Evolutionary conservation across 805 yeast genomes (phyloP).

Genomic region (Wickerhamiella australiensis): DNA sequence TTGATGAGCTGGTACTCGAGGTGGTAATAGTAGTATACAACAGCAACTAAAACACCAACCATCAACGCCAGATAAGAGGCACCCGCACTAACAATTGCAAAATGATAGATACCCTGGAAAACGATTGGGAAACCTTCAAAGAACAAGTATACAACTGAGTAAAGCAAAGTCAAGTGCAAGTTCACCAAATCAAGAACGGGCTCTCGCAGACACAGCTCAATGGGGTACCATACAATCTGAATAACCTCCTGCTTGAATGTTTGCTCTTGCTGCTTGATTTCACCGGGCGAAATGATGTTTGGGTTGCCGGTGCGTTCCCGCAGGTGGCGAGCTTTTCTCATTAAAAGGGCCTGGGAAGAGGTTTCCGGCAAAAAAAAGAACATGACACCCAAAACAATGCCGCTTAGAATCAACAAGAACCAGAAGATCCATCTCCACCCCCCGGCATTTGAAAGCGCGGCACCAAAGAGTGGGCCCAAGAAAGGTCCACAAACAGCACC

Average conservation of each 20-base stretch:
- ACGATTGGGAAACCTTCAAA: conserved; percentile 54
- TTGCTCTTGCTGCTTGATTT: conserved; percentile 8
- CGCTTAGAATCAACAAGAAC: conserved; percentile 35
- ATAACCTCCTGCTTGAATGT: conserved; percentile 9
- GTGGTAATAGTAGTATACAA: conserved; percentile 12
- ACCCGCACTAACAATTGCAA: conserved; percentile 39
- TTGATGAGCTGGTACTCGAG: background rate
- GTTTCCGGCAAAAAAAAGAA: conserved; percentile 40
- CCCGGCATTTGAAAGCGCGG: conserved; percentile 36
- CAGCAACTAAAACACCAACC: conserved; percentile 36
- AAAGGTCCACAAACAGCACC: conserved; percentile 46
- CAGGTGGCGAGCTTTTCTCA: conserved; percentile 38
- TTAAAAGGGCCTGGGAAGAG: conserved; percentile 34
- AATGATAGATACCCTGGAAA: conserved; percentile 35
- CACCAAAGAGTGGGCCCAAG: conserved; percentile 46
- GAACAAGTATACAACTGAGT: conserved; percentile 43
- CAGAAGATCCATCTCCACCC: conserved; percentile 47
- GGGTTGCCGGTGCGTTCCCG: conserved; percentile 33
- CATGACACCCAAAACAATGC: conserved; percentile 30
- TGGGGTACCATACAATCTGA: conserved; percentile 29
- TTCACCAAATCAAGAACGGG: conserved; percentile 47
- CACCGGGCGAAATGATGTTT: conserved; percentile 16
- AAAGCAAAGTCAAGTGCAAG: conserved; percentile 39
- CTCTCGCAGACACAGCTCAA: conserved; percentile 38
- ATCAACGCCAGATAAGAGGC: conserved; percentile 36